Conservation (phyloP, 129 eudicot genomes). For the Kitagawia praeruptora region DNA sequence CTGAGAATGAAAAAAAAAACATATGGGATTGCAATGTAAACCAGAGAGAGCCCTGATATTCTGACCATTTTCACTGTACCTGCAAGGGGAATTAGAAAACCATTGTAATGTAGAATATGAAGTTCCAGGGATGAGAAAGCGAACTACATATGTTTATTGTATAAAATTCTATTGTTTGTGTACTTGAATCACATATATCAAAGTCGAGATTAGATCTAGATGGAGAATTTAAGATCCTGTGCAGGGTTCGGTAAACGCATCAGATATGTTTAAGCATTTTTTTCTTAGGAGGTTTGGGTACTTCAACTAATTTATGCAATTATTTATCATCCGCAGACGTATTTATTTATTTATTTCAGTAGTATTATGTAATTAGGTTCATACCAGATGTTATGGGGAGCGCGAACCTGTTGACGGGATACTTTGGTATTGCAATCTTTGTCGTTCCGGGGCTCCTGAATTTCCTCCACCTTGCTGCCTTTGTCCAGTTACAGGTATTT, state of each 20-base stretch:
- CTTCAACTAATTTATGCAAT: neutral
- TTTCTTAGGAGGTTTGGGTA: neutral
- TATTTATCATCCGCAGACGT: neutral
- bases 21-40: neutral
- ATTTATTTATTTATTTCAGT: neutral
- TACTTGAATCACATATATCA: neutral
- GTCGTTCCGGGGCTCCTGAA: constrained; percentile 85
- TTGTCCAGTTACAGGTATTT: constrained; percentile 78
- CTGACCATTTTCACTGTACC: neutral
- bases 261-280: neutral
- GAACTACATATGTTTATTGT: neutral
- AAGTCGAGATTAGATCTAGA: neutral
- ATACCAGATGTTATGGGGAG: constrained; percentile 98
- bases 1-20: neutral
- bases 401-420: constrained; percentile 70
- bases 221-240: neutral
- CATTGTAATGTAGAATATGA: neutral
- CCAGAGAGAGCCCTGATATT: neutral
- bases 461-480: constrained; percentile 86
- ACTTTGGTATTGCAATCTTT: constrained; percentile 93
- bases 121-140: neutral
- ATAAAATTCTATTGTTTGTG: neutral
- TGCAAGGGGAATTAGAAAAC: neutral
- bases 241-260: neutral
- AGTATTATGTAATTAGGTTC: constrained; percentile 47